Evolutionary conservation across 148 eudicot genomes (phyloP).

Genomic region (Mesembryanthemum crystallinum): DNA sequence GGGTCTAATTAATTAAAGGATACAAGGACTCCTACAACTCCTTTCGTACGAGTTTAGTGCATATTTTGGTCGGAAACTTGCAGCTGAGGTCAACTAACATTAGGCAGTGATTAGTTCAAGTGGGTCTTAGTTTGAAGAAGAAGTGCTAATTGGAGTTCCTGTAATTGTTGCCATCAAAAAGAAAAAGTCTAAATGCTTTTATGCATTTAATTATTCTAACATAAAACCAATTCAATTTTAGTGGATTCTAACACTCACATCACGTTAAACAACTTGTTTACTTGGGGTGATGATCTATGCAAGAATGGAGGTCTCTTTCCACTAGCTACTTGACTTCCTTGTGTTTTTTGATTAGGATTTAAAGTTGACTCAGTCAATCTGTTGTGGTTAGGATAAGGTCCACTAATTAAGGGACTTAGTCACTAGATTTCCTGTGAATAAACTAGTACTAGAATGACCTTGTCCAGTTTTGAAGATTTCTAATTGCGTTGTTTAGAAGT

Average conservation of each 20-base stretch:
- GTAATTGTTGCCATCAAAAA: neutral
- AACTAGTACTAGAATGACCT: neutral
- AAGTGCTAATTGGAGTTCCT: neutral
- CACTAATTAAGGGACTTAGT: slow-evolving; percentile 21
- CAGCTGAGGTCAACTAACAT: neutral
- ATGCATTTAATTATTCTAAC: too few species aligned
- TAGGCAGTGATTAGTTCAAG: neutral
- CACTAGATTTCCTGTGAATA: slow-evolving; percentile 5
- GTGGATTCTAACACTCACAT: neutral
- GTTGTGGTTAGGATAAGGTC: slow-evolving; percentile 19
- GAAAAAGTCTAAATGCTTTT: slow-evolving; percentile 5
- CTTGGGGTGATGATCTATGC: slow-evolving; percentile 7
- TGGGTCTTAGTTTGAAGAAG: neutral
- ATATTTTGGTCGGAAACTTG: too few species aligned
- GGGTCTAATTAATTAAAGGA: too few species aligned
- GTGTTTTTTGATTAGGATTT: slow-evolving; percentile 14
- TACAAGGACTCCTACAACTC: too few species aligned
- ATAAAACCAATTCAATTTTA: slow-evolving; percentile 5
- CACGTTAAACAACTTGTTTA: slow-evolving; percentile 16
- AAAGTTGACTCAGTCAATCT: slow-evolving; percentile 16
- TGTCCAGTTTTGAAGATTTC: slow-evolving; percentile 16
- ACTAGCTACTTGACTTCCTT: neutral
- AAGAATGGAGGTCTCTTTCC: slow-evolving; percentile 17
- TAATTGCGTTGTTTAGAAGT: slow-evolving; percentile 16
- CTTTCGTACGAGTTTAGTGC: too few species aligned